phyloP scores from a whole-genome alignment of 495 filamentous ascomycete genomes.

The Neurospora sp. region DNA sequence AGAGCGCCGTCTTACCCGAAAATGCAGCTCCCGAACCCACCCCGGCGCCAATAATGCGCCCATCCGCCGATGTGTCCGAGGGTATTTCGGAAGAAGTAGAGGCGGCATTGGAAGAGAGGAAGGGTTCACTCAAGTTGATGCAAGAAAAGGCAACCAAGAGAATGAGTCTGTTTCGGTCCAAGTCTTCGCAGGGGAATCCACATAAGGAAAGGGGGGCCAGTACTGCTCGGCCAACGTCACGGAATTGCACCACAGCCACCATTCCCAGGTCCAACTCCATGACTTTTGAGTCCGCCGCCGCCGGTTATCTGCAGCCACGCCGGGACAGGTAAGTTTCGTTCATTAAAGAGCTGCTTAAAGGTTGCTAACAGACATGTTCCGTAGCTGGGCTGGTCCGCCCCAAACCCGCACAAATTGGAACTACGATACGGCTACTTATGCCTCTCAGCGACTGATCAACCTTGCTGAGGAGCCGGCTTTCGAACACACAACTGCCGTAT shows the following conservation, averaged over 20 bases:
- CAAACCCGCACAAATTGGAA: slow-evolving; percentile 28
- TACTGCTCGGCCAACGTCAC: slow-evolving; percentile 8
- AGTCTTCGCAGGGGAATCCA: slow-evolving; percentile 15
- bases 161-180: slow-evolving; percentile 25
- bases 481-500: slow-evolving; percentile 20
- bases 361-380: slow-evolving; percentile 6
- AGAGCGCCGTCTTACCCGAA: slow-evolving; percentile 10
- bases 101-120: not conserved
- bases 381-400: slow-evolving; percentile 16
- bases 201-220: slow-evolving; percentile 9
- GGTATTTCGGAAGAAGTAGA: slow-evolving; percentile 2
- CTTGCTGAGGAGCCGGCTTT: slow-evolving; percentile 25
- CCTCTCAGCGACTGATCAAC: slow-evolving; percentile 31
- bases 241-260: slow-evolving; percentile 7
- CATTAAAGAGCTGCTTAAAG: too few species aligned
- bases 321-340: slow-evolving; percentile 14
- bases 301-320: slow-evolving; percentile 16
- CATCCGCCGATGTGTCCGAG: slow-evolving; percentile 1
- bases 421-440: slow-evolving; percentile 33
- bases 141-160: slow-evolving; percentile 14
- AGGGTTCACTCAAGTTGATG: slow-evolving; percentile 10
- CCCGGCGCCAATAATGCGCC: slow-evolving; percentile 2
- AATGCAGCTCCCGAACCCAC: slow-evolving; percentile 12
- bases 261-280: slow-evolving; percentile 20
- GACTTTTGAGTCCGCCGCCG: slow-evolving; percentile 24